phyloP scores from a whole-genome alignment of 2,329 filamentous ascomycete genomes.

The Chrysoporthe austroafricana region DNA sequence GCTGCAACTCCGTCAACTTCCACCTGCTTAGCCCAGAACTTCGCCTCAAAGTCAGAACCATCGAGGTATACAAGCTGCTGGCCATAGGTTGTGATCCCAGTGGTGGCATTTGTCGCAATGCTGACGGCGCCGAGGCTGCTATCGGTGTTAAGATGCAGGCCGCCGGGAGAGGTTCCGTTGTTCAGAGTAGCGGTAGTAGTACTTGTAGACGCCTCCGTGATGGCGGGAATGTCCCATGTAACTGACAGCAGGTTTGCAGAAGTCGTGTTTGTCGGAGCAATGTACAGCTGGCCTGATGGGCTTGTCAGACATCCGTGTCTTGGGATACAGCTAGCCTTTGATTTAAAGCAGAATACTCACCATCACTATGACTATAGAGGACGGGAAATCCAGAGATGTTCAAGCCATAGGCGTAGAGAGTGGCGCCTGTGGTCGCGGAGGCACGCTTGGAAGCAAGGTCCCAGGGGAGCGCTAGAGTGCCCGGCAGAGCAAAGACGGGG shows the following conservation, averaged over 20 bases:
- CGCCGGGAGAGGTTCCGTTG: slow-evolving; percentile 10
- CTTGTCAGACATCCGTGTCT: background rate
- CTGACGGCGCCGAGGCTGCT: background rate
- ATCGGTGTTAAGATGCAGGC: slow-evolving; percentile 5
- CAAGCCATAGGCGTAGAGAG: slow-evolving; percentile 21
- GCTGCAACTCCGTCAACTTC: background rate
- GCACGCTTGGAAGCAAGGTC: slow-evolving; percentile 10
- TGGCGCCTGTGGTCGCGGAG: slow-evolving; percentile 26
- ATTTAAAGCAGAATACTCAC: background rate
- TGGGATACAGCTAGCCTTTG: background rate
- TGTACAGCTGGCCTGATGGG: slow-evolving; percentile 11
- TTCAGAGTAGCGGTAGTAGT: slow-evolving; percentile 3
- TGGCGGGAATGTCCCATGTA: slow-evolving; percentile 16
- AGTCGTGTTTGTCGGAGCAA: slow-evolving; percentile 8
- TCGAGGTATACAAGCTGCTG: slow-evolving; percentile 17
- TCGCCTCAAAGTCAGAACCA: slow-evolving; percentile 10
- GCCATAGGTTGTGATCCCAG: slow-evolving; percentile 12
- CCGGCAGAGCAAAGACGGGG: slow-evolving; percentile 13
- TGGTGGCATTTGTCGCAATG: background rate
- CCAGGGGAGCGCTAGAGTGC: slow-evolving; percentile 11
- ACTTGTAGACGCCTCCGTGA: background rate
- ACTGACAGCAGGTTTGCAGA: background rate
- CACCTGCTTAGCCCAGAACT: slow-evolving; percentile 21
- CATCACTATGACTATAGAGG: background rate
- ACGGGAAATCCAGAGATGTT: slow-evolving; percentile 20